Percentiles rank a stretch among this genome's conserved stretches.
These are phyloP conservation scores for Clarireedia paspali DNA, from an alignment of 2,329 filamentous ascomycete species.

Conservation along the genomic window DNA sequence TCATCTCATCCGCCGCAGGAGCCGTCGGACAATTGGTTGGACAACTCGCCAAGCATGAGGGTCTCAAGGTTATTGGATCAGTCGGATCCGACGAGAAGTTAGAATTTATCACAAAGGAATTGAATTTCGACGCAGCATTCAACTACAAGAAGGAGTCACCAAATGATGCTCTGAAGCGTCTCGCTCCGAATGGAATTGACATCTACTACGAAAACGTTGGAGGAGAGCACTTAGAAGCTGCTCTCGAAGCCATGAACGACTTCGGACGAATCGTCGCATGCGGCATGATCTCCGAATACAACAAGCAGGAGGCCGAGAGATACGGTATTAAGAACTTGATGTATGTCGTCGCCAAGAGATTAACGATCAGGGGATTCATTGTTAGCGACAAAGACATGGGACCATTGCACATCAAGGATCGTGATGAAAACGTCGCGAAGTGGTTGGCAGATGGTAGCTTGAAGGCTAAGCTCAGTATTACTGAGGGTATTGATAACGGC, in stretches of 20 bases:
- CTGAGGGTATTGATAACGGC: slow-evolving; percentile 59
- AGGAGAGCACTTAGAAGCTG: slow-evolving; percentile 65
- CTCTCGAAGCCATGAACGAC: slow-evolving; percentile 53
- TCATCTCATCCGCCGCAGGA: slow-evolving; percentile 66
- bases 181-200: slow-evolving; percentile 66
- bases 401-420: slow-evolving; percentile 49
- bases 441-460: slow-evolving; percentile 62
- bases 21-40: slow-evolving; percentile 71
- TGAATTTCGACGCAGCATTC: slow-evolving; percentile 66
- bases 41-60: slow-evolving; percentile 71
- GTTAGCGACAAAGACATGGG: slow-evolving; percentile 55
- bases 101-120: slow-evolving; percentile 64
- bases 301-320: slow-evolving; percentile 39
- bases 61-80: slow-evolving; percentile 64
- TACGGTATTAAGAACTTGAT: slow-evolving; percentile 58
- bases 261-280: slow-evolving; percentile 57
- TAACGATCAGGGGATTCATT: slow-evolving; percentile 62
- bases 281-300: slow-evolving; percentile 65
- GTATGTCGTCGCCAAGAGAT: slow-evolving; percentile 50
- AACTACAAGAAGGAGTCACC: slow-evolving; percentile 75
- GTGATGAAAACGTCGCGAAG: slow-evolving; percentile 58
- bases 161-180: slow-evolving; percentile 51
- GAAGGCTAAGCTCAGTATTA: slow-evolving; percentile 52
- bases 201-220: slow-evolving; percentile 81
- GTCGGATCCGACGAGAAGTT: slow-evolving; percentile 72